These are phyloP conservation scores for Vitellaria paradoxa DNA, from an alignment of 179 eudicot species.

Conservation along the genomic window DNA sequence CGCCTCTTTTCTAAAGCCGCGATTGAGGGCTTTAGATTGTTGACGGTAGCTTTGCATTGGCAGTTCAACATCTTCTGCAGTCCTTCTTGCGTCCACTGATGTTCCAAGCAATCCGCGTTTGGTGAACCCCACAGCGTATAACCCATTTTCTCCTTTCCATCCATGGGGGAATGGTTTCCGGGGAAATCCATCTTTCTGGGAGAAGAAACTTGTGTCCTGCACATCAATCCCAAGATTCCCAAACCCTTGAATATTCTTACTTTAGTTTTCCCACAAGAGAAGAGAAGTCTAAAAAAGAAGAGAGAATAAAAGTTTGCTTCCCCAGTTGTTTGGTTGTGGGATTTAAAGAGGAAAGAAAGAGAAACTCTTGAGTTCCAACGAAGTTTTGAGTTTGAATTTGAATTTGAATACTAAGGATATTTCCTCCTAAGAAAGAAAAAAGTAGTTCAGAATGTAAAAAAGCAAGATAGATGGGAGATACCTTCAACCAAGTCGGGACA, in stretches of 20 bases:
- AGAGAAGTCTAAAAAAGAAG: no score
- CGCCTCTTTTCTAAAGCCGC: background rate
- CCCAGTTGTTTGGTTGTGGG: no score
- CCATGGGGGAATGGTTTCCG: constrained; percentile 59
- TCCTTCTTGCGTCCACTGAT: constrained; percentile 57
- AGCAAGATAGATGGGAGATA: constrained; percentile 11
- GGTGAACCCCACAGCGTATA: constrained; percentile 75
- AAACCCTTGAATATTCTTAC: background rate
- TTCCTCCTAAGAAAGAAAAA: no score
- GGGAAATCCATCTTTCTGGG: constrained; percentile 62
- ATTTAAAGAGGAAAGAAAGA: no score
- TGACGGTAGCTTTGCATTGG: background rate
- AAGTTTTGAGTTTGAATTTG: no score
- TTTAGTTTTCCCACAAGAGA: no score
- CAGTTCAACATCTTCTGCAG: constrained; percentile 71
- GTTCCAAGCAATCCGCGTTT: constrained; percentile 71
- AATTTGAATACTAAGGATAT: no score
- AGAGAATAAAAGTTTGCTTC: no score
- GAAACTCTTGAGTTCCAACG: no score
- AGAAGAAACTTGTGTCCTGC: constrained; percentile 56
- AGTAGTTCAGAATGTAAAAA: background rate
- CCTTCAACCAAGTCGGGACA: constrained; percentile 80
- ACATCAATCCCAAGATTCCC: constrained; percentile 4
- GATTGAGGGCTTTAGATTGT: background rate
- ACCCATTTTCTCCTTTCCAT: constrained; percentile 78